Evolutionary conservation across 768 basidiomycete species (phyloP), one percentile per base, ranked within the genome.

Genomic region (Mycena leptocephala): DNA sequence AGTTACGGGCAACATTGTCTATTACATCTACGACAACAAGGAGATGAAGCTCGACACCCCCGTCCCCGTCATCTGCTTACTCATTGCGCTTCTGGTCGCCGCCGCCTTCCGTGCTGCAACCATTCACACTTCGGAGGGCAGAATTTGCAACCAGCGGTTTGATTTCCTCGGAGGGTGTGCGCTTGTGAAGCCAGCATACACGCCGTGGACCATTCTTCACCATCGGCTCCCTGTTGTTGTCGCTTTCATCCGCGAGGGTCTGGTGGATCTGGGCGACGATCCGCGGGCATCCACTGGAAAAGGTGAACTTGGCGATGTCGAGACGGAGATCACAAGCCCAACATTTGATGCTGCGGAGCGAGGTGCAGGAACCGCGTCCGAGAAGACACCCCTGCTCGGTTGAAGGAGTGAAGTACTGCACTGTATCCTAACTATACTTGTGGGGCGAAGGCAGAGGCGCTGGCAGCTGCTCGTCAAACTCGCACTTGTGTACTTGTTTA

Each of bases 311-410:
- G 62, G 62, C 62, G 62, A 63, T 46, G 39, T 26, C 62, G 39
- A 53, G 65, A 37, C 48, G 22, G 46, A 66, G 64, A 33, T 53
- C 26, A 24, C 65, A 67, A 53, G 65, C 65, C 65, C 48, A 67
- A 67, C 65, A 63, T 63, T 22, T 63, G 62, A 63, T 63, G 62
- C 62, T 43, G 62, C 32, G 26, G 62, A 63, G 65, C 46, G 65
- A 53, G 65, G 65, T 53, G 26, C 63, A 53, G 65, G 65, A 67
- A 67, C 7, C 48, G 65, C 33, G 32, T 67, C 65, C 33, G 65
- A 67, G 65, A 67, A 26, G 46, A 67, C 65, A 67, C 65, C 65
- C 65, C 65, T 67, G 65, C 65, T 67, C 48, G 51, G n/a, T 63
- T 63, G 48, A 67, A 67, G 65, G 33, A 67, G 65, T 67, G 53